These are phyloP conservation scores for Ogataea paradorogensis DNA, from an alignment of 805 yeast species.

Conservation along the genomic window DNA sequence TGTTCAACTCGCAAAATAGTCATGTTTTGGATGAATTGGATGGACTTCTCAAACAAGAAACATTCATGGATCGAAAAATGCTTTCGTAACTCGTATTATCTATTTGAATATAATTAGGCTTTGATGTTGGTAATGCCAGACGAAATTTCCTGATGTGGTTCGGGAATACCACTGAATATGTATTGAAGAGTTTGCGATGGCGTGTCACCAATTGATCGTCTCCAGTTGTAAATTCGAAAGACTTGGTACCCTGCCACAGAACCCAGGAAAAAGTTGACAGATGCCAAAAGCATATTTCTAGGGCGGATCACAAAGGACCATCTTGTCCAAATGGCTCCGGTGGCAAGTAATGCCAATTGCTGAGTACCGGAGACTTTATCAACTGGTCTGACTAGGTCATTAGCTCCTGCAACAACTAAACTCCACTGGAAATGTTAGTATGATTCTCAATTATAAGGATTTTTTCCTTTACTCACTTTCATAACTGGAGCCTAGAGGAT, in stretches of 20 bases:
- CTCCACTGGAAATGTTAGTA: slow-evolving; percentile 56
- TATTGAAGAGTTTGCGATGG: slow-evolving; percentile 54
- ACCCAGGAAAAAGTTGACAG: slow-evolving; percentile 91
- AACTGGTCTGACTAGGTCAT: slow-evolving; percentile 85
- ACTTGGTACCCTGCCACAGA: slow-evolving; percentile 86
- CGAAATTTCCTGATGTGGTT: background rate
- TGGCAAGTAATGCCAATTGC: slow-evolving; percentile 79
- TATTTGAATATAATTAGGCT: slow-evolving; percentile 3
- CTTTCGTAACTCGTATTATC: slow-evolving; percentile 5
- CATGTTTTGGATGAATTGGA: slow-evolving; percentile 25
- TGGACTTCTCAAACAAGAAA: slow-evolving; percentile 27
- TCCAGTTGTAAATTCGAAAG: slow-evolving; percentile 64
- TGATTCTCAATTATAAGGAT: background rate
- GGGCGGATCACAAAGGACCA: slow-evolving; percentile 96
- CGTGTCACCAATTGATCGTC: slow-evolving; percentile 62
- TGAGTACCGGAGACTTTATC: slow-evolving; percentile 89
- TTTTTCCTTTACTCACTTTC: slow-evolving; percentile 35
- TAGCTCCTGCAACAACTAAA: slow-evolving; percentile 86
- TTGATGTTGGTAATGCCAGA: background rate
- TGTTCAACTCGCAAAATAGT: slow-evolving; percentile 36
- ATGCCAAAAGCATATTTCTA: slow-evolving; percentile 79
- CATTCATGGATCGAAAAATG: slow-evolving; percentile 16
- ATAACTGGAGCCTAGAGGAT: slow-evolving; percentile 51
- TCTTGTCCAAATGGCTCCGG: slow-evolving; percentile 96
- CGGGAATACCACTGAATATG: slow-evolving; percentile 47